Percentiles rank a stretch among this genome's conserved stretches.
phyloP scores from a whole-genome alignment of 768 basidiomycete genomes.

The Chalciporus pseudorubinellus region DNA sequence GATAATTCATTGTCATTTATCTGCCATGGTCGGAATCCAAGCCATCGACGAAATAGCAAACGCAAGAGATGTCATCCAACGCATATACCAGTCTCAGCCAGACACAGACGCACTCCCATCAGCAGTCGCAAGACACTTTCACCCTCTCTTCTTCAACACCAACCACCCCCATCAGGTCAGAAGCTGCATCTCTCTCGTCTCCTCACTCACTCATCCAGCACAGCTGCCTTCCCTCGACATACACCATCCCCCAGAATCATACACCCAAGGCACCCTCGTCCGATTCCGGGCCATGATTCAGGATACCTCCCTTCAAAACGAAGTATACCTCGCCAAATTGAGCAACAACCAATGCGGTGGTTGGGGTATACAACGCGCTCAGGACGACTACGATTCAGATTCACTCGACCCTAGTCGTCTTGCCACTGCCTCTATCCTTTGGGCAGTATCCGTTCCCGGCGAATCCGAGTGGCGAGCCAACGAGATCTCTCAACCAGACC shows the following conservation, averaged over 20 bases:
- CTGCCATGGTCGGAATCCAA: conserved; percentile 53
- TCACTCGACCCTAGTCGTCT: conserved; percentile 48
- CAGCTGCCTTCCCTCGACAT: conserved; percentile 61
- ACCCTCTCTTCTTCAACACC: neutral
- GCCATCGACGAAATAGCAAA: conserved; percentile 48
- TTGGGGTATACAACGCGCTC: conserved; percentile 60
- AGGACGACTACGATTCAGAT: conserved; percentile 12
- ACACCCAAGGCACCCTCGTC: conserved; percentile 57
- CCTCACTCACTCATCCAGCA: conserved; percentile 1
- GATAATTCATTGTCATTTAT: too few species aligned
- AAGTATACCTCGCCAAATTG: conserved; percentile 63
- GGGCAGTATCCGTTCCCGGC: conserved; percentile 76
- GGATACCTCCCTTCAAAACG: conserved; percentile 71
- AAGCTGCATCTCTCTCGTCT: conserved; percentile 4
- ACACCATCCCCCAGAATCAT: conserved; percentile 45
- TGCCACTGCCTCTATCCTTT: conserved; percentile 61
- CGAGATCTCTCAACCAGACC: conserved; percentile 24
- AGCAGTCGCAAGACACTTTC: neutral
- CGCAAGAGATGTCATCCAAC: conserved; percentile 48
- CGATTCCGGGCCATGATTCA: conserved; percentile 79
- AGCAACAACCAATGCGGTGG: conserved; percentile 53
- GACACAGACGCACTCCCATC: neutral
- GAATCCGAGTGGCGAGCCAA: conserved; percentile 56
- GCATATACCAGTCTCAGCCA: conserved; percentile 38
- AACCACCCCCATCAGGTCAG: conserved; percentile 21